These are phyloP conservation scores for Nemophila menziesii DNA, from an alignment of 257 asterid species.

Conservation along the genomic window DNA sequence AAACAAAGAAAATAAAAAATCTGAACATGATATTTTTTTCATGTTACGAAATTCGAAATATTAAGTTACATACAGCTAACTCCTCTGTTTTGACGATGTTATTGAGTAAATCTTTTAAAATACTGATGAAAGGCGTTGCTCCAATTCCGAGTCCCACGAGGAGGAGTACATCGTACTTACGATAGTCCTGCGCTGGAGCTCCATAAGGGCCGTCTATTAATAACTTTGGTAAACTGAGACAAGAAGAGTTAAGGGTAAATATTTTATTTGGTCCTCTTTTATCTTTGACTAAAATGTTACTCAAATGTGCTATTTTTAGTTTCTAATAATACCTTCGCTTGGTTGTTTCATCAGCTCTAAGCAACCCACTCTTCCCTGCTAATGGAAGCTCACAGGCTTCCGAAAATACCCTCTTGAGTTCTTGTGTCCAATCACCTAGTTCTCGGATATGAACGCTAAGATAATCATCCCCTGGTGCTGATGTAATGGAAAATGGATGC, in stretches of 20 bases:
- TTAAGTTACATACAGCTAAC: constrained; percentile 45
- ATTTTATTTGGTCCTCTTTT: no score
- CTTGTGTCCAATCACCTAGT: constrained; percentile 94
- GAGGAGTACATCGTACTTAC: constrained; percentile 70
- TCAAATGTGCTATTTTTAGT: not conserved
- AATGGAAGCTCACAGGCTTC: constrained; percentile 76
- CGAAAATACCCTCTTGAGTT: constrained; percentile 73
- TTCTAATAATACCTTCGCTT: constrained; percentile 36
- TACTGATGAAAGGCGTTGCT: constrained; percentile 92
- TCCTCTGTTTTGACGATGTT: constrained; percentile 79
- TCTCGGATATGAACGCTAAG: constrained; percentile 91
- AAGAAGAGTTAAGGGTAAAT: no score
- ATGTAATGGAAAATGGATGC: constrained; percentile 97
- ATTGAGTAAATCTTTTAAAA: constrained; percentile 73
- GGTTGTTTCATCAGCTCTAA: constrained; percentile 86
- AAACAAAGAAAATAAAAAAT: constrained; percentile 5
- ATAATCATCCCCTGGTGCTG: constrained; percentile 90
- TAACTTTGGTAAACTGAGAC: constrained; percentile 83
- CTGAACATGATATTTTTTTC: not conserved
- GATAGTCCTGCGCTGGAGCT: constrained; percentile 92
- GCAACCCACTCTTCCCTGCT: constrained; percentile 76
- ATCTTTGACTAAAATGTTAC: no score
- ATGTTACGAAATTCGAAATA: not conserved
- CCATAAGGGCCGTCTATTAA: constrained; percentile 95
- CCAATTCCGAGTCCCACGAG: constrained; percentile 98